A percentile compares a stretch with the other conserved stretches of the same genome.
Evolutionary conservation across 768 basidiomycete species (phyloP).

Genomic region (Crepidotus variabilis): DNA sequence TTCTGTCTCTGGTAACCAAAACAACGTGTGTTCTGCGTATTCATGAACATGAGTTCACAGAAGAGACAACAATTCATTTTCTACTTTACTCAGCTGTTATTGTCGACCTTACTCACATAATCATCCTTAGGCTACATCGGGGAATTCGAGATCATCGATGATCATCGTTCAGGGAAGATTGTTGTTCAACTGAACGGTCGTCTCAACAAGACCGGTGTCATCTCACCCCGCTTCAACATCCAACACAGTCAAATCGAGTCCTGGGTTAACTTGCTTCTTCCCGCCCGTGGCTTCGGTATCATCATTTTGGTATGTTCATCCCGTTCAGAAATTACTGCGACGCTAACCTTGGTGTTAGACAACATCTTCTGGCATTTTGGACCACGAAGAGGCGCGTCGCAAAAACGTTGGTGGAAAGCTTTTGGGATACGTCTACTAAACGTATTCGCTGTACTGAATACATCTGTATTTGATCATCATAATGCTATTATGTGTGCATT

Average conservation of each 20-base stretch:
- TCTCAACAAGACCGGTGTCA: slow-evolving; percentile 99
- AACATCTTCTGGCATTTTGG: slow-evolving; percentile 96
- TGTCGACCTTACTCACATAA: neutral
- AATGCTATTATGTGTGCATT: too few relatives aligned
- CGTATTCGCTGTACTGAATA: neutral
- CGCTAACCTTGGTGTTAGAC: slow-evolving; percentile 47
- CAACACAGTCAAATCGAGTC: slow-evolving; percentile 88
- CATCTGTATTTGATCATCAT: too few relatives aligned
- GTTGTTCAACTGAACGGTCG: slow-evolving; percentile 98
- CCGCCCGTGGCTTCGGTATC: slow-evolving; percentile 93
- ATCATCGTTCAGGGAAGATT: slow-evolving; percentile 97
- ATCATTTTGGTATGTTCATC: slow-evolving; percentile 77
- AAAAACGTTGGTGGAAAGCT: slow-evolving; percentile 98
- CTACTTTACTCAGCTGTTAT: slow-evolving; percentile 4
- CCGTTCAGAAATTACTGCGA: neutral
- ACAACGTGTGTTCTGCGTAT: slow-evolving; percentile 43
- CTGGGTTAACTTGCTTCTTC: slow-evolving; percentile 96
- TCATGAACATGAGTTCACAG: slow-evolving; percentile 51
- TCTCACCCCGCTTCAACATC: slow-evolving; percentile 98
- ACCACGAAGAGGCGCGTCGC: slow-evolving; percentile 98
- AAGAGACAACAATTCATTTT: slow-evolving; percentile 40
- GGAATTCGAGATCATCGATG: slow-evolving; percentile 98
- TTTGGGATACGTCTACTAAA: slow-evolving; percentile 86
- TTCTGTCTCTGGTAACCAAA: slow-evolving; percentile 50
- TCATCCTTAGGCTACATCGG: slow-evolving; percentile 82